Evolutionary conservation across 352 stramenopile genomes (phyloP), one percentile per base, ranked within the genome.

Genomic region (Phytophthora palmivora): DNA sequence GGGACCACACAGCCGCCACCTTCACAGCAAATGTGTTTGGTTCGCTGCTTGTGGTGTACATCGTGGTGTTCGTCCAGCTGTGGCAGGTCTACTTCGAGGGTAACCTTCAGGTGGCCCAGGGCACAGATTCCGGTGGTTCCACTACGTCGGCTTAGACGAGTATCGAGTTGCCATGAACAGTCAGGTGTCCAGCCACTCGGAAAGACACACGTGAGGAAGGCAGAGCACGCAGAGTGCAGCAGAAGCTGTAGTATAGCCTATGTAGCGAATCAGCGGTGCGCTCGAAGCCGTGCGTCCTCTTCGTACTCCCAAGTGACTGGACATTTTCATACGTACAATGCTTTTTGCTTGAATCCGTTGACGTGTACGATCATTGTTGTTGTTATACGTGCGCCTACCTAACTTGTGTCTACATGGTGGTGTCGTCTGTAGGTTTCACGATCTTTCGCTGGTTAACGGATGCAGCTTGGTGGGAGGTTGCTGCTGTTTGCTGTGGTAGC

Each of bases 41-140:
- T 22, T 93, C 82, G 64, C 65, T 96, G 51, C 58, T 96, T 37
- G 72, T 96, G 52, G 77, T 96, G 36, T 87, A 87, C 70, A 73
- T 96, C 47, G 82, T 94, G 56, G 83, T 94, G 15, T 96, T 96
- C 50, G 85, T 96, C 57, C 87, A 96, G 78, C 71, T 94, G 41
- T 96, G 87, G 87, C 87, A 96, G 65, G 72, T 94, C 39, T 94
- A 92, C 73, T 96, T 81, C 72, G 69, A 76, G 28, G 67, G 51
- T 41, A 96, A 96, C 78, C 60, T 96, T 24, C 49, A 73, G 38
- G 59, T 88, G 12, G 79, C 87, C n/a, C 72, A 78, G 48, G 87
- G 87, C 15, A 63, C 51, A 53, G 44, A 51, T 28, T 28, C 21
- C 16, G 26, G 16, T 39, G 58, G 53, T 37, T 68, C 72, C 11